Percentiles rank a stretch among this genome's conserved stretches.
phyloP scores from a whole-genome alignment of 768 basidiomycete species.

The Leccinum disarticulatum region DNA sequence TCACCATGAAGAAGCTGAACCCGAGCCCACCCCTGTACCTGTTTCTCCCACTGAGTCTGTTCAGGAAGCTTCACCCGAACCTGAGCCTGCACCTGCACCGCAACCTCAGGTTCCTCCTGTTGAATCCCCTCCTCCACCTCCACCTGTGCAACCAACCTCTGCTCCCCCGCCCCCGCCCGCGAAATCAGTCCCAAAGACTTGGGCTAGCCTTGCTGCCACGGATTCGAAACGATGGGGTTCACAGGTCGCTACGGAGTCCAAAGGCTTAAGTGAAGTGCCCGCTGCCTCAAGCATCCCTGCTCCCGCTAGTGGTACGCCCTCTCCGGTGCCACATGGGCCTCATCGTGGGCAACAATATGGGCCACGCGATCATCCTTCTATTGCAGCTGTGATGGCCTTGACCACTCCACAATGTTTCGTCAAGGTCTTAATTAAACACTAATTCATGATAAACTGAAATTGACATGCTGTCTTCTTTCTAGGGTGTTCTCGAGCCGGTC shows the following conservation, averaged over 20 bases:
- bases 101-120: slow-evolving; percentile 11
- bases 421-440: slow-evolving; percentile 55
- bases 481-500: slow-evolving; percentile 75
- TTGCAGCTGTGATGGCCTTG: slow-evolving; percentile 59
- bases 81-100: slow-evolving; percentile 27
- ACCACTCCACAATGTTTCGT: slow-evolving; percentile 85
- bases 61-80: slow-evolving; percentile 27
- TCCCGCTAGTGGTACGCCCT: slow-evolving; percentile 41
- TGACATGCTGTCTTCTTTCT: slow-evolving; percentile 12
- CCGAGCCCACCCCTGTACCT: slow-evolving; percentile 28
- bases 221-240: slow-evolving; percentile 84
- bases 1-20: slow-evolving; percentile 35
- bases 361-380: slow-evolving; percentile 43
- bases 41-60: slow-evolving; percentile 22
- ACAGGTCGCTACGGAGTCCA: slow-evolving; percentile 73
- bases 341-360: slow-evolving; percentile 38
- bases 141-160: slow-evolving; percentile 32
- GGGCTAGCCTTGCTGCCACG: slow-evolving; percentile 89
- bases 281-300: slow-evolving; percentile 38
- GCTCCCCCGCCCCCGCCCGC: slow-evolving; percentile 33
- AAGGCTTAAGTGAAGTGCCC: slow-evolving; percentile 70
- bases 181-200: slow-evolving; percentile 67
- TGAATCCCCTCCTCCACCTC: slow-evolving; percentile 31
- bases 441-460: background rate
- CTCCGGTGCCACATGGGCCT: slow-evolving; percentile 32